Evolutionary conservation across 2,329 filamentous ascomycete species (phyloP).

Genomic region (Cladobotryum mycophilum): DNA sequence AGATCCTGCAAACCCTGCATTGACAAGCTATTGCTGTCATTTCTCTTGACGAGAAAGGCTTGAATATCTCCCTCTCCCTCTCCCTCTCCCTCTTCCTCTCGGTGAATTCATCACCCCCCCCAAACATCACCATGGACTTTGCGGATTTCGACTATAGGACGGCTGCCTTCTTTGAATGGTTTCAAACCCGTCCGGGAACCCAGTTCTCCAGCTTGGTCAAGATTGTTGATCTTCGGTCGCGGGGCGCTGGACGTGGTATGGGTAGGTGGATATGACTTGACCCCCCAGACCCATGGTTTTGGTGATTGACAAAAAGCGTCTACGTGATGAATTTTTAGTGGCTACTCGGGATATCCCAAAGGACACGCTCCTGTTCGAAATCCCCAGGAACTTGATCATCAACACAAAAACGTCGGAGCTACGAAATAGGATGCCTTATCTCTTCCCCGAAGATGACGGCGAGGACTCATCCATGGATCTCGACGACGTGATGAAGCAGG

Average conservation of each 20-base stretch:
- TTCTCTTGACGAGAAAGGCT: too few species aligned
- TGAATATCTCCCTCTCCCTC: too few species aligned
- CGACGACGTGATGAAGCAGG: conserved; percentile 33
- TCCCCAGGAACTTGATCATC: conserved; percentile 67
- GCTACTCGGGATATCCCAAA: conserved; percentile 62
- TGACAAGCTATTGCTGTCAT: too few species aligned
- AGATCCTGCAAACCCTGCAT: too few species aligned
- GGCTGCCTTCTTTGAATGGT: conserved; percentile 47
- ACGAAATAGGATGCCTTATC: conserved; percentile 46
- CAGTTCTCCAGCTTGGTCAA: conserved; percentile 47
- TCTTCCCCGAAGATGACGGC: conserved; percentile 39
- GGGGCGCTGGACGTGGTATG: conserved; percentile 49
- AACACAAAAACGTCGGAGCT: conserved; percentile 67
- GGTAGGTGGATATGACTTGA: conserved; percentile 28
- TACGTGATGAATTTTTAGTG: conserved; percentile 42
- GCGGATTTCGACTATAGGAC: conserved; percentile 38
- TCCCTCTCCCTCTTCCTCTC: too few species aligned
- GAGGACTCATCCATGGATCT: conserved; percentile 32
- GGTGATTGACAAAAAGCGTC: background rate
- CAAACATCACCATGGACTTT: conserved; percentile 10
- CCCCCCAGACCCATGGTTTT: background rate
- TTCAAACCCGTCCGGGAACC: conserved; percentile 44
- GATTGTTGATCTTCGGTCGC: conserved; percentile 46
- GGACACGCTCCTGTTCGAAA: conserved; percentile 73
- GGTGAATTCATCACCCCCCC: too few species aligned